These are phyloP conservation scores for Diddensiella transvaalensis DNA, from an alignment of 805 yeast genomes.

Conservation along the genomic window DNA sequence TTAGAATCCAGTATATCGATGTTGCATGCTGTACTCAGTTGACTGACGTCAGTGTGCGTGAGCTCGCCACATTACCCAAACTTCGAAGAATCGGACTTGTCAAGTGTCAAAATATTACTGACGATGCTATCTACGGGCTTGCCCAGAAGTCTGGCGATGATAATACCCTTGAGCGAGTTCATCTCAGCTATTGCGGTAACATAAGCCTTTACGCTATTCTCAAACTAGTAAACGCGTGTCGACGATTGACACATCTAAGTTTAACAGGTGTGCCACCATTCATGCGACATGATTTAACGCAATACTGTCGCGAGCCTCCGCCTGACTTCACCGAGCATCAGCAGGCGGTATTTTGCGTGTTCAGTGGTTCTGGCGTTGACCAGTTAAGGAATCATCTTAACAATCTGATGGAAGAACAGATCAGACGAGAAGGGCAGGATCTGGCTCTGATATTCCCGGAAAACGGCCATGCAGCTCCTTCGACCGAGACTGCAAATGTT, in stretches of 20 bases:
- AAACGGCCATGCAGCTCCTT: neutral
- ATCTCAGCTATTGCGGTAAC: conserved; percentile 83
- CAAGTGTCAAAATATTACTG: conserved; percentile 83
- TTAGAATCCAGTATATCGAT: conserved; percentile 86
- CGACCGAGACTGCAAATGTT: neutral
- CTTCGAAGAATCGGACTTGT: conserved; percentile 90
- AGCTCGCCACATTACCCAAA: conserved; percentile 70
- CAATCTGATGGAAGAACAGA: conserved; percentile 10
- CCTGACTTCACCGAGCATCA: conserved; percentile 87
- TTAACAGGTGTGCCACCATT: conserved; percentile 91
- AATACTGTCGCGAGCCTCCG: conserved; percentile 89
- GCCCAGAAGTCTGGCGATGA: conserved; percentile 59
- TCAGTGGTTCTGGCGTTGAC: conserved; percentile 84
- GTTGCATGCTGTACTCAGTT: conserved; percentile 90
- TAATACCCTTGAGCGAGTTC: conserved; percentile 87
- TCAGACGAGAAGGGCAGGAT: neutral
- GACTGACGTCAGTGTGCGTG: conserved; percentile 77
- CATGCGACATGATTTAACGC: conserved; percentile 77
- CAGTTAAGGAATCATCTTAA: conserved; percentile 68
- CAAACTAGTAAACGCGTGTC: conserved; percentile 72
- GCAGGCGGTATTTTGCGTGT: conserved; percentile 83
- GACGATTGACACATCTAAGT: conserved; percentile 82
- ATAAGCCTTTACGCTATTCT: conserved; percentile 75
- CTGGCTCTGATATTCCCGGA: neutral
- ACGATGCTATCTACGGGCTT: conserved; percentile 71